Conservation (phyloP, 1,284 basidiomycete genomes). For the Pyrrhoderma noxium region DNA sequence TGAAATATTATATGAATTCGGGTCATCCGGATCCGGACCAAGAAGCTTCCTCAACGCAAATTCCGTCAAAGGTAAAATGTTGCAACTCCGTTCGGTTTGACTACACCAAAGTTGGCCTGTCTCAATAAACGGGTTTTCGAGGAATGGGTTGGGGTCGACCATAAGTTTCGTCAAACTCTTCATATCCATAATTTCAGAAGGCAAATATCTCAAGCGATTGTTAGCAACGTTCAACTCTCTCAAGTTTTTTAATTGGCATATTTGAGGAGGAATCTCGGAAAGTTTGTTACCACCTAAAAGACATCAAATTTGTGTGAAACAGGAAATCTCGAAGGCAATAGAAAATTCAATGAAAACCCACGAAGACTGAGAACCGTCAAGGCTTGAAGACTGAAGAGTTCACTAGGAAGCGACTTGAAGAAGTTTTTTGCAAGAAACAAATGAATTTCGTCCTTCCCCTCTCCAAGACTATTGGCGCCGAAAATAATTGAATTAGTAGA, state of each 20-base stretch:
- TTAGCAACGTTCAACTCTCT: conserved; percentile 53
- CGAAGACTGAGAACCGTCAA: conserved; percentile 51
- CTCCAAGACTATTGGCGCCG: conserved; percentile 20
- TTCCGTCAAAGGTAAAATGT: conserved; percentile 11
- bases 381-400: conserved; percentile 44
- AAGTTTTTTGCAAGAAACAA: conserved; percentile 42
- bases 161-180: conserved; percentile 35
- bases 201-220: conserved; percentile 55
- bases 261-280: conserved; percentile 56
- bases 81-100: conserved; percentile 3
- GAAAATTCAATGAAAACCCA: conserved; percentile 32
- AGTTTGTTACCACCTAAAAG: conserved; percentile 49
- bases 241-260: conserved; percentile 46
- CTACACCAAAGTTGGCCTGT: conserved; percentile 11
- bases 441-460: conserved; percentile 35
- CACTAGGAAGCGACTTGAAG: conserved; percentile 41
- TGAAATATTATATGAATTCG: not conserved
- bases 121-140: conserved; percentile 21
- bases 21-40: not conserved
- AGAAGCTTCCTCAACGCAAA: conserved; percentile 10
- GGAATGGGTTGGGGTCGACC: conserved; percentile 53
- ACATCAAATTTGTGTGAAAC: not conserved
- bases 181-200: conserved; percentile 57
- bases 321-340: conserved; percentile 4
- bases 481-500: conserved; percentile 17